A percentile compares a stretch with the other conserved stretches of the same genome.
Evolutionary conservation across 2,329 filamentous ascomycete species (phyloP).

Genomic region (Stagonosporopsis vannaccii): DNA sequence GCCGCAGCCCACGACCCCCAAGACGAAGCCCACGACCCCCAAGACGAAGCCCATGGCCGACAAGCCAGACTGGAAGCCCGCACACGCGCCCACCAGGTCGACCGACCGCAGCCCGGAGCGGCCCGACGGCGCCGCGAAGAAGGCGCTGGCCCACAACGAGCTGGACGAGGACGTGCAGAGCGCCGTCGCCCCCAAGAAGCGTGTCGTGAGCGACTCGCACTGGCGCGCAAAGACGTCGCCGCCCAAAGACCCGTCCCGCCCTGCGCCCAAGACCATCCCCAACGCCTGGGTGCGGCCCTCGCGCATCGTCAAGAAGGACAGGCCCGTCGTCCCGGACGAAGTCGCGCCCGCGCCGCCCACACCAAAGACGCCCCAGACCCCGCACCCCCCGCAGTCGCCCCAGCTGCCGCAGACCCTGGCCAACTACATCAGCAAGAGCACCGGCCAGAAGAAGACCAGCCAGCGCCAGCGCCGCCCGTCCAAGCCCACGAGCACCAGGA

Average conservation of each 20-base stretch:
- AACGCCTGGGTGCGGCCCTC: conserved; percentile 51
- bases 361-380: conserved; percentile 19
- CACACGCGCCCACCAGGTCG: conserved; percentile 35
- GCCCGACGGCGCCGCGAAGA: conserved; percentile 43
- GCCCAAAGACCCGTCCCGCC: conserved; percentile 41
- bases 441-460: conserved; percentile 33
- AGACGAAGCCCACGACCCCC: conserved; percentile 32
- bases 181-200: conserved; percentile 79
- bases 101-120: conserved; percentile 37
- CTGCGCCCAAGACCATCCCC: conserved; percentile 45
- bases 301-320: conserved; percentile 34
- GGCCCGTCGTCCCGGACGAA: conserved; percentile 1
- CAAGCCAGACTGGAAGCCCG: conserved; percentile 39
- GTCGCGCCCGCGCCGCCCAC: conserved; percentile 17
- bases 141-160: conserved; percentile 44
- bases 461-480: conserved; percentile 38
- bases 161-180: conserved; percentile 56
- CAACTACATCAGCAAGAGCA: conserved; percentile 37
- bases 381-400: conserved; percentile 23
- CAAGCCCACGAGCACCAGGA: conserved; percentile 38
- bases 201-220: conserved; percentile 91
- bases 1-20: conserved; percentile 19
- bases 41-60: conserved; percentile 36
- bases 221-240: conserved; percentile 69
- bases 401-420: conserved; percentile 32